Evolutionary conservation across 805 yeast species (phyloP).

Genomic region (Nakazawaea pomicola): DNA sequence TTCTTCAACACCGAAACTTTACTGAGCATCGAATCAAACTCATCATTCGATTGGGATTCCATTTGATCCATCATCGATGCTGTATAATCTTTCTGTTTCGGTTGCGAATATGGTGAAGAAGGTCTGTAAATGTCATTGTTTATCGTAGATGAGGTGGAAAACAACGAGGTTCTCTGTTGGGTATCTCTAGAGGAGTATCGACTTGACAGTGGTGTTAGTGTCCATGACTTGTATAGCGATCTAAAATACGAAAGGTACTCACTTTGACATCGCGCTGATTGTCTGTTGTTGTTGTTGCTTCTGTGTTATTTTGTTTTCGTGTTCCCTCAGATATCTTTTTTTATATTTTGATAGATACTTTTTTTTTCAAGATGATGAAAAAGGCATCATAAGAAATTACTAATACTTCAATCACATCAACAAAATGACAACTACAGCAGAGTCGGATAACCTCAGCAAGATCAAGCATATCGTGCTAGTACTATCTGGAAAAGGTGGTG

Average conservation of each 20-base stretch:
- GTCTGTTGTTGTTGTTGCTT: background rate
- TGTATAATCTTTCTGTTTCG: slow-evolving; percentile 33
- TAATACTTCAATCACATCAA: too few relatives aligned
- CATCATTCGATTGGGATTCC: slow-evolving; percentile 64
- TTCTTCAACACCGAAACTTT: slow-evolving; percentile 52
- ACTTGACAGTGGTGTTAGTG: background rate
- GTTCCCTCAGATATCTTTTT: slow-evolving; percentile 1
- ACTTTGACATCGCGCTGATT: slow-evolving; percentile 5
- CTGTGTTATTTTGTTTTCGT: background rate
- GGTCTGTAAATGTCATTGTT: slow-evolving; percentile 19
- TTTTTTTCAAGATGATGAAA: background rate
- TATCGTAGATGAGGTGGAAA: slow-evolving; percentile 5
- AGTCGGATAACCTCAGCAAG: slow-evolving; percentile 28
- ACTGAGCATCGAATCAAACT: slow-evolving; percentile 46
- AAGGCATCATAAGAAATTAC: too few relatives aligned
- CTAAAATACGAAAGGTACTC: background rate
- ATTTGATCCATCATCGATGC: slow-evolving; percentile 53
- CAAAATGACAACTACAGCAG: too few relatives aligned
- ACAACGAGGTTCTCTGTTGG: slow-evolving; percentile 9
- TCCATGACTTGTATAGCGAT: background rate
- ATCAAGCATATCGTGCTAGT: slow-evolving; percentile 78
- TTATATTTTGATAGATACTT: background rate
- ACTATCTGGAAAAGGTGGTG: slow-evolving; percentile 95
- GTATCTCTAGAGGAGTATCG: slow-evolving; percentile 10
- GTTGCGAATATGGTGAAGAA: slow-evolving; percentile 36